phyloP scores from a whole-genome alignment of 1,284 basidiomycete species.

The Sparassis latifolia region DNA sequence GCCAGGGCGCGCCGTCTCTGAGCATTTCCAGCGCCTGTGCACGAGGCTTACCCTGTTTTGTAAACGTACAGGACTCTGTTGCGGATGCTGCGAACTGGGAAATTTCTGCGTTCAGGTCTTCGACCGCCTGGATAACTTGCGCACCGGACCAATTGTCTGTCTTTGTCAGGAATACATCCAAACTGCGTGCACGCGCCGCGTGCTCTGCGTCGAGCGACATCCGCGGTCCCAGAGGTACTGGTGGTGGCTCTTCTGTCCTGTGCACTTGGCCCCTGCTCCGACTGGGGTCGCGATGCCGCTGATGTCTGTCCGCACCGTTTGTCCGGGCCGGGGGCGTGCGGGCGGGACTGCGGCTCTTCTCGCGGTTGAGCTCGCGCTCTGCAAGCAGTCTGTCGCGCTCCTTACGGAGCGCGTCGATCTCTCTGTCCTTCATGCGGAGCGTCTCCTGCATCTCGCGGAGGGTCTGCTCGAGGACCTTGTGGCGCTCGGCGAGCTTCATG shows the following conservation, averaged over 20 bases:
- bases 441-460: conserved; percentile 28
- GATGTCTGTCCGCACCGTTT: conserved; percentile 7
- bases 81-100: conserved; percentile 69
- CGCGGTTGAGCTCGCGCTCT: conserved; percentile 23
- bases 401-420: conserved; percentile 48
- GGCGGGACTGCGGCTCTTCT: conserved; percentile 13
- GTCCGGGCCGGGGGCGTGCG: conserved; percentile 1
- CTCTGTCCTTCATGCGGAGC: conserved; percentile 30
- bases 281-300: conserved; percentile 16
- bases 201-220: conserved; percentile 29
- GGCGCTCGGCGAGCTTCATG: conserved; percentile 51
- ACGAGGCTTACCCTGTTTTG: conserved; percentile 10
- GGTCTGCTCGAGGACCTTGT: conserved; percentile 50
- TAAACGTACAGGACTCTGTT: conserved; percentile 47
- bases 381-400: conserved; percentile 32
- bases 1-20: conserved; percentile 52
- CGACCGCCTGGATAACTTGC: conserved; percentile 69
- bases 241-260: conserved; percentile 17
- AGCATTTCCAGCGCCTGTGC: conserved; percentile 26
- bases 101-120: conserved; percentile 73
- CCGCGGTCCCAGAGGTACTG: conserved; percentile 14
- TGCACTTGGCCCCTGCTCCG: conserved; percentile 18
- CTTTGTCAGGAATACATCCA: conserved; percentile 64
- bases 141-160: conserved; percentile 70
- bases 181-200: conserved; percentile 41